Base-by-base conservation (phyloP, 2,329 filamentous ascomycete species). In the Diplodia sapinea region DNA sequence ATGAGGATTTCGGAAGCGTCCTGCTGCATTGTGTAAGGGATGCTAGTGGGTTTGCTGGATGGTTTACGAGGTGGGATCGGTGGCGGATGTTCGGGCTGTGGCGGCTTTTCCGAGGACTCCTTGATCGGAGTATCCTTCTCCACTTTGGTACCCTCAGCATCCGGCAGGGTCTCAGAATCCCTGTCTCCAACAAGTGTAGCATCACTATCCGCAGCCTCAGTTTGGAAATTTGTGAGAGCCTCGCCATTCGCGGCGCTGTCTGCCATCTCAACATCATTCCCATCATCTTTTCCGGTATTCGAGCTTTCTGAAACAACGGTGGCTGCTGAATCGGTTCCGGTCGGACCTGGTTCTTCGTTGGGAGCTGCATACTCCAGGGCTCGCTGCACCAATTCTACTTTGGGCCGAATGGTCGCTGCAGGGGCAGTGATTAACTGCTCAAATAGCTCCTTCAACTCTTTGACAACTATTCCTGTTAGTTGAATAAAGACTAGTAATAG, bases 1-100 rank as follows among this genome's bases (percentile, higher is more conserved):
- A 93, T 93, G 81, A 97, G 94, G 55, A 97, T 94, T 79, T 99
- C 95, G 13, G 93, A 93, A 4, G 97, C 94, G 79, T 99, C 95
- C 79, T 99, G 94, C 75, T 99, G 95, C 59, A 68, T 56, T 17
- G 61, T 74, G 75, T 40, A 92, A 86, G 20, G 85, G 29, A 61
- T 62, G n/a, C 47, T 49, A 13, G 55, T 9, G 4, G 65, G n/a
- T 31, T 33, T 47, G 33, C 26, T 66, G 36, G n/a, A 31, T 40
- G 56, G 63, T 7, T 59, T 66, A 17, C 86, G 80, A 50, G 87
- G 86, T 38, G 87, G 88, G 9, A 89, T 79, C 61, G 88, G 87
- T 50, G 88, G 88, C 33, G 86, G 85, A 43, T 82, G 79, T 17
- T 67, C 49, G 2, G 65, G 65, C 29, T 56, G 65, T 3, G 56